Conservation (phyloP, 495 filamentous ascomycete genomes). For the Xylaria intraflava region DNA sequence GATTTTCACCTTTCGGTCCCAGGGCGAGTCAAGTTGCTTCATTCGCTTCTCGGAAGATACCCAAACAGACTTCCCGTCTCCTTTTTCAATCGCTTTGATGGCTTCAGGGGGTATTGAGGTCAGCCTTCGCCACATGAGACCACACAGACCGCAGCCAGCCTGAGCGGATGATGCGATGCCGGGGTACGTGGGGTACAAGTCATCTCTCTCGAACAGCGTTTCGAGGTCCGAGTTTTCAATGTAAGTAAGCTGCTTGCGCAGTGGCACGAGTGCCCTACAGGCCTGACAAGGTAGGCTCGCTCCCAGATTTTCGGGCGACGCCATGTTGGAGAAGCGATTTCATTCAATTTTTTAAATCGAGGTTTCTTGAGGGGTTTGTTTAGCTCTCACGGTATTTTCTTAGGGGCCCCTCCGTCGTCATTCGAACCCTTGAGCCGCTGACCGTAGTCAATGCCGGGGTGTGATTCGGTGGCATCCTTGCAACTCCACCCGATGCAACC, state of each 20-base stretch:
- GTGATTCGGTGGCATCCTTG: no score
- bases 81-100: background rate
- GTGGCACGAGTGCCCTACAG: background rate
- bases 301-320: background rate
- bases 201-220: background rate
- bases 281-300: background rate
- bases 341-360: no score
- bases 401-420: no score
- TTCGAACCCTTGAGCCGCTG: no score
- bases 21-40: background rate
- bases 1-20: constrained; percentile 13
- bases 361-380: no score
- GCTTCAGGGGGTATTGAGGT: background rate
- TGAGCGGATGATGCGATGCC: background rate
- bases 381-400: no score
- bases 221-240: background rate
- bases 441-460: no score
- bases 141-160: background rate
- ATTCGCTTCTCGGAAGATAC: background rate
- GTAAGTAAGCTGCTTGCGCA: background rate
- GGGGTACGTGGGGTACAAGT: background rate
- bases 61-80: background rate
- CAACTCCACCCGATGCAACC: no score
- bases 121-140: background rate
- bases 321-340: background rate